Base-by-base conservation (phyloP, 805 yeast species). In the Metschnikowia lachancei region DNA sequence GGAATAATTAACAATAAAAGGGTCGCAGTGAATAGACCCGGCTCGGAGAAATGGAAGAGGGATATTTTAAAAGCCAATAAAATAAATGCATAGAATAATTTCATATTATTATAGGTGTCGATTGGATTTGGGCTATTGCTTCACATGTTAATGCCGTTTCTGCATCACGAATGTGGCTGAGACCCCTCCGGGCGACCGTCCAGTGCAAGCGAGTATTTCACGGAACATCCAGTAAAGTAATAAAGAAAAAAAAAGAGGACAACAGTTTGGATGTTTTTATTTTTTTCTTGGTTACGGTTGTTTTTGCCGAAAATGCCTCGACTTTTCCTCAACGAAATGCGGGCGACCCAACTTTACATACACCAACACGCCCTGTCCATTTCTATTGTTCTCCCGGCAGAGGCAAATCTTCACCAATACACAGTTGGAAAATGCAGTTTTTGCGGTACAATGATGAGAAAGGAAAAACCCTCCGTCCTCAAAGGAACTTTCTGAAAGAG, bases 331-430 rank as follows among this genome's bases (percentile, higher is more conserved):
- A 22, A 29, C 11, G 41, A 24, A 17, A 19, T 36, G 45, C 45
- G 45, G 45, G 36, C 40, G 26, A 20, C 40, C 26, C 36, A 42
- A 18, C 18, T 30, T 14, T 13, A 36, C 41, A 17, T 34, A 28
- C 36, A 33, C 40, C 29, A 36, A 19, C 36, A 42, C 20, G 36
- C 40, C 13, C 22, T 24, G 26, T 17, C 33, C 12, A 14, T 28
- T 35, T 31, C 33, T 20, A 37, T 43, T 43, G 41, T 43, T 43
- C 30, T 24, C 41, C 36, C 41, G 26, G 34, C 20, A 37, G 26
- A 32, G 44, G 46, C 46, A 36, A 43, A 43, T 43, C 46, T 43
- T 37, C 41, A 43, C 39, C 38, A 19, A 19, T 16, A 16, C 17
- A 35, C 43, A 24, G 24, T 7, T 10, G 28, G 20, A 10, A 14